Percentiles rank a stretch among this genome's conserved stretches.
Conservation (phyloP, 148 eudicot species). For the Polygonum maritimum region DNA sequence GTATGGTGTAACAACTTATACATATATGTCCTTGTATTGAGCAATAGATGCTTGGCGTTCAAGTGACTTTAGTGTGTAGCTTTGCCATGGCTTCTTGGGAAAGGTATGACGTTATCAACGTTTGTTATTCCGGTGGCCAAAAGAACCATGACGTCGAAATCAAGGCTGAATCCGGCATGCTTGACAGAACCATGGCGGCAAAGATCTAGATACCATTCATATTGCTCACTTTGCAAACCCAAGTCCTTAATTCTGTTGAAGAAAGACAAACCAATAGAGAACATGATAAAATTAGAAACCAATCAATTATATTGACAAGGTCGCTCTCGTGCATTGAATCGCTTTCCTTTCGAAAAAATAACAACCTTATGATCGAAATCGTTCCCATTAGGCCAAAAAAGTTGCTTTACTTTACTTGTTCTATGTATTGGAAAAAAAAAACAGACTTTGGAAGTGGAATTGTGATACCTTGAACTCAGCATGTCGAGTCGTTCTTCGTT, state of each 20-base stretch:
- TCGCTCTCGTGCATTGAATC: too few relatives aligned
- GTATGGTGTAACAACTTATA: background rate
- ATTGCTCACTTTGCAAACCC: constrained; percentile 48
- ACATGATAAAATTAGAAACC: background rate
- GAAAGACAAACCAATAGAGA: background rate
- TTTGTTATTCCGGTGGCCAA: constrained; percentile 81
- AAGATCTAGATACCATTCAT: constrained; percentile 88
- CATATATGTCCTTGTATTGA: background rate
- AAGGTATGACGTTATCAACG: constrained; percentile 68
- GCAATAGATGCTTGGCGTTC: background rate
- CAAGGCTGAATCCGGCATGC: constrained; percentile 70
- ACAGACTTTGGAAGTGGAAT: background rate
- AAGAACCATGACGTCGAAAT: constrained; percentile 55
- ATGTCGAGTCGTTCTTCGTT: constrained; percentile 65
- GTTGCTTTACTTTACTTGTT: too few relatives aligned
- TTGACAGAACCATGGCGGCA: constrained; percentile 62
- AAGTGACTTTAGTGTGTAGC: constrained; percentile 25
- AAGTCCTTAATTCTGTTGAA: constrained; percentile 52
- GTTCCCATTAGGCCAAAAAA: too few relatives aligned
- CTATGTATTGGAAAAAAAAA: background rate
- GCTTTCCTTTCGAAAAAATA: too few relatives aligned
- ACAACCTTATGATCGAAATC: too few relatives aligned
- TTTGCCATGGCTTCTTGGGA: constrained; percentile 69
- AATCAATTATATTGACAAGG: background rate
- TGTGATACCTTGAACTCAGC: constrained; percentile 45